A percentile compares a stretch with the other conserved stretches of the same genome.
These are phyloP conservation scores for Tinospora cordifolia DNA, from an alignment of 164 flowering plant genomes.

Conservation along the genomic window DNA sequence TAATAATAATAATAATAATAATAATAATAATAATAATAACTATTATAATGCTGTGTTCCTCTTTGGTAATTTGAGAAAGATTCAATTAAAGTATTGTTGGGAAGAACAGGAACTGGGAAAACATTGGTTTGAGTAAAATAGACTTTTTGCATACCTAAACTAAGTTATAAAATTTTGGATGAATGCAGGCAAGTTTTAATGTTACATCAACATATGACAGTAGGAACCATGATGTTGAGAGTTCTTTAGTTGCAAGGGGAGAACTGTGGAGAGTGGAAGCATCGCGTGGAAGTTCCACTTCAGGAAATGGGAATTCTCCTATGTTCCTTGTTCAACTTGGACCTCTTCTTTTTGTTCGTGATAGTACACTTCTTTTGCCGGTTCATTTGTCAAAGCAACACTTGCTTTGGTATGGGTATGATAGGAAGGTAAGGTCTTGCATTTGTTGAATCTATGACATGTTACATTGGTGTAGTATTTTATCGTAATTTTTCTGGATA, in stretches of 20 bases:
- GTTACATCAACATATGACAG: conserved; percentile 80
- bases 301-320: conserved; percentile 72
- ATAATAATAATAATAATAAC: no score
- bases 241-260: conserved; percentile 82
- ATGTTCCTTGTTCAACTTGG: conserved; percentile 91
- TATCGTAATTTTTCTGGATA: neutral
- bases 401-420: conserved; percentile 99
- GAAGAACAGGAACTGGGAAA: neutral
- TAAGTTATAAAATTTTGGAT: neutral
- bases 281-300: conserved; percentile 65
- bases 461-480: neutral
- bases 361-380: conserved; percentile 85
- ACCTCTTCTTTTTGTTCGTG: conserved; percentile 84
- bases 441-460: neutral
- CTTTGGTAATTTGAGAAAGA: no score
- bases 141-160: no score
- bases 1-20: no score
- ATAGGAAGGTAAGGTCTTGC: conserved; percentile 60
- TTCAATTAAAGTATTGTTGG: no score
- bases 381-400: conserved; percentile 94
- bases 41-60: no score
- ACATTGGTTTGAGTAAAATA: no score
- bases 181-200: conserved; percentile 63
- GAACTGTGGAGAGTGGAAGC: conserved; percentile 98
- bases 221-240: conserved; percentile 61